Base-by-base conservation (phyloP, 1,284 basidiomycete species). In the Rhodotorula mucilaginosa region DNA sequence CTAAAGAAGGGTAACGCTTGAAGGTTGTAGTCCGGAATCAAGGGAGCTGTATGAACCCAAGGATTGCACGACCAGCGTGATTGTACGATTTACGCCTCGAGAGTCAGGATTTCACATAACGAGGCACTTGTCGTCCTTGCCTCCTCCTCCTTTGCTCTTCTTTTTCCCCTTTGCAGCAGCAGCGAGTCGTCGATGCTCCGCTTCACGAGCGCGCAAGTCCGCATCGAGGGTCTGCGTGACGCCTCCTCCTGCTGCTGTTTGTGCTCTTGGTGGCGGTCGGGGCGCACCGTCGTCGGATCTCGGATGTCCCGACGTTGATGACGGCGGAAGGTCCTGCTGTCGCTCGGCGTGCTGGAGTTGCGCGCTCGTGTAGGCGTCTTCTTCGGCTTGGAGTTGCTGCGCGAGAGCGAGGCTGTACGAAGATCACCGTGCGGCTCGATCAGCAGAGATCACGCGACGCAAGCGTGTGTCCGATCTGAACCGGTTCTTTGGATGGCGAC, bases 301-400 rank as follows among this genome's bases (percentile, higher is more conserved):
- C 29, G 26, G 18, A 18, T 10, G 56, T n/a, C 31, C 29, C 29
- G 54, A 44, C 18, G 13, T 46, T 23, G 6, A 26, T 1, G 46
- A 5, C 16, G 6, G 29, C 15, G n/a, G 15, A 4, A 3, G 26
- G 23, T 18, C 46, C 23, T 16, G 34, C 15, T 26, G n/a, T 18
- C 44, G 18, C n/a, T 39, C 18, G 10, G 44, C 31, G 3, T 39
- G 49, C 8, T 39, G 49, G 26, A 29, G 19, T 3, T 59, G 65
- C 5, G 29, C 34, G 8, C 44, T 58, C 16, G 26, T 13, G 66
- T 58, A 29, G 12, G 60, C 83, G 59, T 92, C 87, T 80, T 92
- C 91, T 73, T 90, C 89, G 1, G 85, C 86, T 78, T 92, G 90
- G 12, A 93, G 82, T 73, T 88, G 87, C 61, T 83, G 84, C 4